Evolutionary conservation across 2,329 filamentous ascomycete species (phyloP).

Genomic region (Beauveria sp.): DNA sequence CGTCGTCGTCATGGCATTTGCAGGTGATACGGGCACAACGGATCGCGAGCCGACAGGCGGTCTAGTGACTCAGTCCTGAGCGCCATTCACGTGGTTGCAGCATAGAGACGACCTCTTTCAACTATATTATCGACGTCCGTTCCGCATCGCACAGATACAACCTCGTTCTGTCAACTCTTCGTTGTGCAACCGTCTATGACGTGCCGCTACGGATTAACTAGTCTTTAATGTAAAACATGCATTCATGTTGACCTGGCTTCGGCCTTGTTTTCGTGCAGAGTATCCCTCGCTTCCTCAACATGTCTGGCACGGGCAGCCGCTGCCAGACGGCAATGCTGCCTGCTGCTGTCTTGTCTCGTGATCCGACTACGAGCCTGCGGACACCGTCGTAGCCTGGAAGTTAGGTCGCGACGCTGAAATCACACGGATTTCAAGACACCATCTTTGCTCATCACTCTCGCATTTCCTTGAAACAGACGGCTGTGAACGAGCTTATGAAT

Average conservation of each 20-base stretch:
- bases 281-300: background rate
- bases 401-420: background rate
- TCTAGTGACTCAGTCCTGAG: constrained; percentile 8
- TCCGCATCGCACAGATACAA: background rate
- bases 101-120: background rate
- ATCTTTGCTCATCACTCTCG: background rate
- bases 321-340: background rate
- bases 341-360: background rate
- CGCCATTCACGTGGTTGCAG: constrained; percentile 7
- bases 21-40: constrained; percentile 3
- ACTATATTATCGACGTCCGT: background rate
- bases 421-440: background rate
- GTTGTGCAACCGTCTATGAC: background rate
- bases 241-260: background rate
- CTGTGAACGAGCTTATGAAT: background rate
- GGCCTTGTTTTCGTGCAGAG: no score
- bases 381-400: background rate
- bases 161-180: background rate
- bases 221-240: background rate
- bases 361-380: background rate
- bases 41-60: background rate
- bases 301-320: no score
- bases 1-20: background rate
- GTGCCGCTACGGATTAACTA: background rate
- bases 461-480: no score